These are phyloP conservation scores for Glycine soja DNA, from an alignment of 306 rosid genomes.

Conservation along the genomic window DNA sequence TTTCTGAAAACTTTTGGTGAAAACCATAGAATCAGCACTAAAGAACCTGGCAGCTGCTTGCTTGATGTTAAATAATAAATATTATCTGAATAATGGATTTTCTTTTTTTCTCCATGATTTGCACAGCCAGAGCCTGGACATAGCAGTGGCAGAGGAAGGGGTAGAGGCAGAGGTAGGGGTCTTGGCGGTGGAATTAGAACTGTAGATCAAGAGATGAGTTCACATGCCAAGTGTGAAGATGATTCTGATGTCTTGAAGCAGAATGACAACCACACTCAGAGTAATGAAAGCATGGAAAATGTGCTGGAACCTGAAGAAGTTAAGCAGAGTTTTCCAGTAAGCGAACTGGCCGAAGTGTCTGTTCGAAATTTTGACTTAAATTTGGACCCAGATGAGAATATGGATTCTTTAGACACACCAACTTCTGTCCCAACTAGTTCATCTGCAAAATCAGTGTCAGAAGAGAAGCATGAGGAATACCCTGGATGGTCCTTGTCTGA, in stretches of 20 bases:
- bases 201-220: constrained; percentile 56
- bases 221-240: constrained; percentile 59
- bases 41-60: neutral
- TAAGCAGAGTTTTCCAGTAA: constrained; percentile 37
- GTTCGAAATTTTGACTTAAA: constrained; percentile 79
- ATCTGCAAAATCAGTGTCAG: constrained; percentile 41
- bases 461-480: constrained; percentile 63
- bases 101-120: neutral
- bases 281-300: constrained; percentile 50
- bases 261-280: constrained; percentile 36
- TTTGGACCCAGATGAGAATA: constrained; percentile 59
- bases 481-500: constrained; percentile 74
- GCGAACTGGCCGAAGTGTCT: constrained; percentile 40
- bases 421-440: constrained; percentile 42
- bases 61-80: neutral
- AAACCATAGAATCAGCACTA: too few relatives aligned
- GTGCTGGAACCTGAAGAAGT: constrained; percentile 50
- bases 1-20: too few relatives aligned
- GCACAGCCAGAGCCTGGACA: constrained; percentile 60
- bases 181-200: constrained; percentile 64
- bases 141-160: constrained; percentile 64
- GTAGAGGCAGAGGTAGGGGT: constrained; percentile 83
- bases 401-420: constrained; percentile 40
- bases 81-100: neutral
- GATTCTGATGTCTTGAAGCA: constrained; percentile 49